A percentile compares a stretch with the other conserved stretches of the same genome.
Evolutionary conservation across 306 rosid genomes (phyloP).

Genomic region (Inga laurina): DNA sequence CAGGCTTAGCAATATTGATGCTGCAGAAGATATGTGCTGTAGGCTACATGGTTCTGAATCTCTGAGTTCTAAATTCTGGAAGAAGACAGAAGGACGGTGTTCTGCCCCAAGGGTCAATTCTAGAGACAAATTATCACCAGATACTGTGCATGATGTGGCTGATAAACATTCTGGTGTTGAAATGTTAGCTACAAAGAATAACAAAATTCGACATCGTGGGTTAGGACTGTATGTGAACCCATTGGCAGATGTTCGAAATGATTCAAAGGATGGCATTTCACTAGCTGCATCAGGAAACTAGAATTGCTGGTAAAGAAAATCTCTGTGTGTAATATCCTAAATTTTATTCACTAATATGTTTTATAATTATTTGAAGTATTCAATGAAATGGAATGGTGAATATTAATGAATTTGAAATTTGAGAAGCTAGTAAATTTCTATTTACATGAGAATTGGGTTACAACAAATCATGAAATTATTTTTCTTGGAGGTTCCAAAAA

Average conservation of each 20-base stretch:
- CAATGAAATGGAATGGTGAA: no score
- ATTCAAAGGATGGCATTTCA: constrained; percentile 44
- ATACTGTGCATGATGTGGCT: constrained; percentile 32
- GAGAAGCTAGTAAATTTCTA: no score
- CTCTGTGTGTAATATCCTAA: no score
- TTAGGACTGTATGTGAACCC: constrained; percentile 47
- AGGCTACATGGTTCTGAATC: constrained; percentile 89
- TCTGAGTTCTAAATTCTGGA: constrained; percentile 92
- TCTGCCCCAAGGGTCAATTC: constrained; percentile 55
- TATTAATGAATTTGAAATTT: no score
- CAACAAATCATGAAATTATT: no score
- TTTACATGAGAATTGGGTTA: no score
- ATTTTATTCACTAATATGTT: no score
- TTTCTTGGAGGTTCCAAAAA: no score
- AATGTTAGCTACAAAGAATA: constrained; percentile 36
- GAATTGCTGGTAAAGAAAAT: constrained; percentile 40
- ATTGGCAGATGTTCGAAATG: constrained; percentile 41
- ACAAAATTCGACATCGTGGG: constrained; percentile 51
- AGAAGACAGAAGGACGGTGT: constrained; percentile 65
- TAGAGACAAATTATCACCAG: constrained; percentile 43
- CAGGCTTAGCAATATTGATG: constrained; percentile 47
- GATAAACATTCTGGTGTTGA: constrained; percentile 46
- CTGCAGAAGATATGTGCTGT: constrained; percentile 78
- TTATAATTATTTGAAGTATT: no score
- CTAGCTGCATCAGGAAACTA: constrained; percentile 41